Conservation (phyloP, 2,329 filamentous ascomycete genomes). For the Ascochyta lentis region DNA sequence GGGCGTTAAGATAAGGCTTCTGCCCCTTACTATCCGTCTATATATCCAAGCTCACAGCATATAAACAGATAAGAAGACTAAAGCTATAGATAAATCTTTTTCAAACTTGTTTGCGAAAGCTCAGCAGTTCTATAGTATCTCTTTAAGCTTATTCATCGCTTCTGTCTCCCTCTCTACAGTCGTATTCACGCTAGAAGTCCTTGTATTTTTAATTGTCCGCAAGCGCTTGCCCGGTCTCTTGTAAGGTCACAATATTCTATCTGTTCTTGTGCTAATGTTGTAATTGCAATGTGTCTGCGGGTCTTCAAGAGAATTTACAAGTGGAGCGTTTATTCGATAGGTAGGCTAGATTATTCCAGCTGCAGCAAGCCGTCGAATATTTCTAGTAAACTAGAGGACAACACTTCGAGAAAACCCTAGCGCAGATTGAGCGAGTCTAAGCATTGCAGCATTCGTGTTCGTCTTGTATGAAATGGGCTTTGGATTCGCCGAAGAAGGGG, state of each 20-base stretch:
- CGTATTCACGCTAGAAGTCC: conserved; percentile 13
- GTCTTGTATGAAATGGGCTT: too few relatives aligned
- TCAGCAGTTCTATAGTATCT: conserved; percentile 7
- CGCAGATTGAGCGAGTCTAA: too few relatives aligned
- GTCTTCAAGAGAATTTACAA: too few relatives aligned
- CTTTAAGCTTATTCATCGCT: conserved; percentile 14
- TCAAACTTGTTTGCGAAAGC: conserved; percentile 15
- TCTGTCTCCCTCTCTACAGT: conserved; percentile 9
- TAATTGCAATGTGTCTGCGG: too few relatives aligned
- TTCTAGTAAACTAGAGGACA: too few relatives aligned
- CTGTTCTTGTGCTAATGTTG: not conserved
- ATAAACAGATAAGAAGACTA: not conserved
- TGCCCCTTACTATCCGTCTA: not conserved
- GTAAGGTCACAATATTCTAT: not conserved
- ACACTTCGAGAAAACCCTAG: too few relatives aligned
- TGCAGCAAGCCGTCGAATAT: too few relatives aligned
- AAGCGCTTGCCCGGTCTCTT: conserved; percentile 10
- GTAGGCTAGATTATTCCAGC: too few relatives aligned
- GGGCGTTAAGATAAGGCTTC: not conserved
- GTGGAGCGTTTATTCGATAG: too few relatives aligned
- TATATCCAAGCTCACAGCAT: not conserved
- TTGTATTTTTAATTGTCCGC: conserved; percentile 8
- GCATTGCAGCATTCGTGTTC: too few relatives aligned
- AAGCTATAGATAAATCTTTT: conserved; percentile 13
- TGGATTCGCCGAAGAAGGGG: too few relatives aligned